phyloP scores from a whole-genome alignment of 441 rosid genomes.

The Aquilaria agallochum region DNA sequence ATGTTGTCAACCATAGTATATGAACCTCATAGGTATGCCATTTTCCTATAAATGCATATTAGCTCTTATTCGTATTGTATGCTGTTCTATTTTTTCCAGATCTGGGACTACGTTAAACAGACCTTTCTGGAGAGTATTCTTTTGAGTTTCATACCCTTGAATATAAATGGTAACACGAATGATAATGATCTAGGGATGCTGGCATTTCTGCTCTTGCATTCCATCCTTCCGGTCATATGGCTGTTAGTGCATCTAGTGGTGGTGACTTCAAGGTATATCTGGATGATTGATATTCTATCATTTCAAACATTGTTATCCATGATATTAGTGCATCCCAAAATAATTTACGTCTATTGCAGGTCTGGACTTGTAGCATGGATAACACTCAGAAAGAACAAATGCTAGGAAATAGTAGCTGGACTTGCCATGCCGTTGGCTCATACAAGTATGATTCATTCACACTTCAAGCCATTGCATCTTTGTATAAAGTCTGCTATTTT shows the following conservation, averaged over 20 bases:
- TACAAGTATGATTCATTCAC: conserved; percentile 52
- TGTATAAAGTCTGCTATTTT: background rate
- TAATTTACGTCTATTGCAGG: conserved; percentile 30
- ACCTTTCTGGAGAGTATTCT: background rate
- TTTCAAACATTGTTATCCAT: background rate
- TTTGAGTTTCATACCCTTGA: too few species aligned
- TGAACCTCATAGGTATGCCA: conserved; percentile 84
- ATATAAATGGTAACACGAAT: too few species aligned
- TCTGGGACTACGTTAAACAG: background rate
- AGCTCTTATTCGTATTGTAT: background rate
- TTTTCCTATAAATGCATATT: background rate
- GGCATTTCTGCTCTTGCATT: conserved; percentile 69
- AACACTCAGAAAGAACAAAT: conserved; percentile 34
- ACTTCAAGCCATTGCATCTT: too few species aligned
- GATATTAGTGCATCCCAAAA: too few species aligned
- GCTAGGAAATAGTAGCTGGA: conserved; percentile 64
- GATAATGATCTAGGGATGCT: conserved; percentile 58
- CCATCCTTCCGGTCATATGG: conserved; percentile 73
- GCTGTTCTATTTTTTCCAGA: background rate
- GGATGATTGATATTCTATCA: conserved; percentile 7
- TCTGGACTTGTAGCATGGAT: conserved; percentile 65
- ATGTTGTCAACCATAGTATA: conserved; percentile 79
- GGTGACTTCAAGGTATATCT: conserved; percentile 92
- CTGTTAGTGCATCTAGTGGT: conserved; percentile 78
- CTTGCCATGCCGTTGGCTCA: conserved; percentile 88